Evolutionary conservation across 768 basidiomycete species (phyloP).

Genomic region (Tubosaeta brunneosetosa): DNA sequence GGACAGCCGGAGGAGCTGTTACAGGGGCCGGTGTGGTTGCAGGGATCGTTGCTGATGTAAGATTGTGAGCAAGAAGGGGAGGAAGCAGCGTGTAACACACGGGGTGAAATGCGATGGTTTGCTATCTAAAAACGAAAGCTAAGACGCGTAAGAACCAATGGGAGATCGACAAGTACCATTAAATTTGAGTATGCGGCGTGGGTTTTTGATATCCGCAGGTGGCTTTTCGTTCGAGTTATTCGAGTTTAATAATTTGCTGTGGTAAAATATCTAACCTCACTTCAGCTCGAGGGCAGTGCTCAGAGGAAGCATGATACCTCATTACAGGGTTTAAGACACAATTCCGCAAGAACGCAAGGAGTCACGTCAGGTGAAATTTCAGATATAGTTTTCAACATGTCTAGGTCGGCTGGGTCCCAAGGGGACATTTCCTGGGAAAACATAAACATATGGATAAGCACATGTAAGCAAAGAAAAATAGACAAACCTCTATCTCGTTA

Average conservation of each 20-base stretch:
- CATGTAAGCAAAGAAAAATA: background rate
- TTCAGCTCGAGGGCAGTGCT: constrained; percentile 1
- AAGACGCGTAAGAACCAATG: background rate
- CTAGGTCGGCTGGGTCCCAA: constrained; percentile 39
- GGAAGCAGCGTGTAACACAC: constrained; percentile 13
- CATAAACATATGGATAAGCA: background rate
- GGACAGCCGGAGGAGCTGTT: constrained; percentile 36
- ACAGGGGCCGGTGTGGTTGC: constrained; percentile 57
- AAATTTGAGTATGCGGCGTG: constrained; percentile 13
- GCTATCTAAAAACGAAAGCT: constrained; percentile 15
- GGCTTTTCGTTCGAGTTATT: background rate
- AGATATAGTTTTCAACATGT: constrained; percentile 37
- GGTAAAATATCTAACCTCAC: constrained; percentile 20
- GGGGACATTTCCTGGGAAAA: constrained; percentile 17
- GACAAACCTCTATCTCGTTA: constrained; percentile 12
- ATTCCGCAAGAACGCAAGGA: constrained; percentile 51
- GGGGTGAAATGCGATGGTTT: constrained; percentile 18
- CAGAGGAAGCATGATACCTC: constrained; percentile 38
- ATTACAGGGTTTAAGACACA: constrained; percentile 55
- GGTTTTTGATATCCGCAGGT: constrained; percentile 1
- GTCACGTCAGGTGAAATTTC: constrained; percentile 40
- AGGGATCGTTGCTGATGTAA: constrained; percentile 42
- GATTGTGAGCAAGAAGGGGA: background rate
- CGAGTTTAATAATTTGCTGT: constrained; percentile 13
- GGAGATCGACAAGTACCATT: constrained; percentile 13